Evolutionary conservation across 1,284 basidiomycete genomes (phyloP), one percentile per base, ranked within the genome.

Genomic region (Kwoniella shivajii): DNA sequence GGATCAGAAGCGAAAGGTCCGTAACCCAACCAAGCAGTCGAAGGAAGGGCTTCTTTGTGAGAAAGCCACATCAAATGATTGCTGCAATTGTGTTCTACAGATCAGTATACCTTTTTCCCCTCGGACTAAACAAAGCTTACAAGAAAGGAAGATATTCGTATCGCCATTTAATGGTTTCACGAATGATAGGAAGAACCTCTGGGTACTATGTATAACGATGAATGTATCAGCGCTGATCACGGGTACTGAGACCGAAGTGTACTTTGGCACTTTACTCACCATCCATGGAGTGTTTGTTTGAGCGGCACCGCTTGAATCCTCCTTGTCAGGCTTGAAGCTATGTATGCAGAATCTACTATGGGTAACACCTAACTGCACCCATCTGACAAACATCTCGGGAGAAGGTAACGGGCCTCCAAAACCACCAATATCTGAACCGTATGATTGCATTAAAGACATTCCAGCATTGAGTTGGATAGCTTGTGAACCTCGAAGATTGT

Each of bases 211-310:
- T 24, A 42, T 29, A 33, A 24, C 45, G 20, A 39, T 26, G 20
- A 31, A 38, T 34, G 11, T 22, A 29, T 42, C 3, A 13, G 26
- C 33, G 37, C n/a, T 16, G 14, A 39, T 48, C n/a, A 43, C n/a
- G n/a, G n/a, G n/a, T n/a, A n/a, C n/a, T n/a, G n/a, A n/a, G n/a
- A n/a, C n/a, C n/a, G n/a, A n/a, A n/a, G n/a, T n/a, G n/a, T n/a
- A n/a, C n/a, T n/a, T n/a, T n/a, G n/a, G n/a, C 7, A 18, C 1
- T 6, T 2, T 6, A 60, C 67, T 61, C 53, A 73, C 72, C 79
- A 80, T 79, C 79, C 79, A 80, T 4, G 79, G 79, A 10, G 72
- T 57, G 63, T 79, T 80, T 27, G 78, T 79, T 36, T 67, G 61
- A 33, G 68, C 70, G 41, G 69, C 69, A 4, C 79, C 78, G 3